phyloP scores from a whole-genome alignment of 2,329 filamentous ascomycete genomes.

The Didymella segeticola region DNA sequence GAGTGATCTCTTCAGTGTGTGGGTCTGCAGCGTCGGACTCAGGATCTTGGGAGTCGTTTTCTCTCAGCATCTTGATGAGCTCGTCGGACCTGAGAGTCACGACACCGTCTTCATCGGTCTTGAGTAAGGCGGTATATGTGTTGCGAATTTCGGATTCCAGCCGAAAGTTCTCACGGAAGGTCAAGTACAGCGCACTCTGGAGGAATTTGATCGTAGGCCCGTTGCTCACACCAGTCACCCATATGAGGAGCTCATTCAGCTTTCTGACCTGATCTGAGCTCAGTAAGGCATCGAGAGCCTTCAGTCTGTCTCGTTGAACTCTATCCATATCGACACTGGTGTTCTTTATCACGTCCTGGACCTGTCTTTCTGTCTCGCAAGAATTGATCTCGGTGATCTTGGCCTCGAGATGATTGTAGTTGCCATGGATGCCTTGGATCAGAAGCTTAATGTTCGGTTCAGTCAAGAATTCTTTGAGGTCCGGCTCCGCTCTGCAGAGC shows the following conservation, averaged over 20 bases:
- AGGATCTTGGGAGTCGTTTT: background rate
- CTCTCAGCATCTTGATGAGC: constrained; percentile 1
- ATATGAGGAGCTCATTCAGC: constrained; percentile 23
- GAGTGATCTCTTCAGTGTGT: background rate
- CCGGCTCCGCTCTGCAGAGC: constrained; percentile 15
- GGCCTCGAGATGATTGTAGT: constrained; percentile 19
- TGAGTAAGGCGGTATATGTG: constrained; percentile 14
- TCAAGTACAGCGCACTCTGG: constrained; percentile 19
- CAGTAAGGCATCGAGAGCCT: constrained; percentile 5
- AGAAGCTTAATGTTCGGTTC: constrained; percentile 21
- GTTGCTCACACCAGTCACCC: constrained; percentile 15
- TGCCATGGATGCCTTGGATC: constrained; percentile 16
- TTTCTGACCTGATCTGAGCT: constrained; percentile 12
- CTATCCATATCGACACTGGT: constrained; percentile 11
- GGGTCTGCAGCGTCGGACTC: background rate
- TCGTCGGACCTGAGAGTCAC: constrained; percentile 15
- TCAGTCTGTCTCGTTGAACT: background rate
- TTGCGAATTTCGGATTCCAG: constrained; percentile 11
- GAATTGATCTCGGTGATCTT: constrained; percentile 23
- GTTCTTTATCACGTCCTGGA: constrained; percentile 21
- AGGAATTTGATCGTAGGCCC: constrained; percentile 9
- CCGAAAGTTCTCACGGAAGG: constrained; percentile 7
- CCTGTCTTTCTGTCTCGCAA: constrained; percentile 23
- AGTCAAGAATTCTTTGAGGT: constrained; percentile 13
- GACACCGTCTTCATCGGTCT: background rate